Base-by-base conservation (phyloP, 2,329 filamentous ascomycete genomes). In the Sordariomycetes sp. region DNA sequence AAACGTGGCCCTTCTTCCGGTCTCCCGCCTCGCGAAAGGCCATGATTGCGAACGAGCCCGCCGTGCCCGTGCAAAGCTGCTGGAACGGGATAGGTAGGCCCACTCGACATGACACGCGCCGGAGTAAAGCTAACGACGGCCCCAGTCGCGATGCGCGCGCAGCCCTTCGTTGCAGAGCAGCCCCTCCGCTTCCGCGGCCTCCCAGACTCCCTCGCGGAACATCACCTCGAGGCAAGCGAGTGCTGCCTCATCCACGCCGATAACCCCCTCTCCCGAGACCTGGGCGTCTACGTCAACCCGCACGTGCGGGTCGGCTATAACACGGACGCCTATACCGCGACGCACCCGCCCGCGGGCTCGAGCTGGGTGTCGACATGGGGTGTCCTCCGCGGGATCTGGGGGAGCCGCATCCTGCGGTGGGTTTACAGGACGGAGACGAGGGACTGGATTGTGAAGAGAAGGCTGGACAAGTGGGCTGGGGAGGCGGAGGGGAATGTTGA, bases 241-340 rank as follows among this genome's bases (percentile, higher is more conserved):
- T 90, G 87, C 72, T 91, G 88, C 68, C 78, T 91, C 56, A 82
- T 89, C 57, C 86, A 89, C 65, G 80, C 81, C 2, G 86, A 89
- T 64, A 89, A 89, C 62, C 80, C 79, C 1, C 69, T 83, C 4
- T 76, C 76, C 5, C 65, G 65, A 58, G 67, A 68, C 6, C 62
- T 69, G 57, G 82, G 86, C 54, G 80, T 89, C 6, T 89, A 76
- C 66, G 65, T 89, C 45, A 90, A 90, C 65, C 84, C 86, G 1
- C 76, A 77, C 13, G 85, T 89, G 12, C 75, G 84, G 10, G 86
- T 89, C 5, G 84, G 77, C 2, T 89, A 89, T 65, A 81, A 74
- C 60, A 66, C 68, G 2, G 59, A 67, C 0, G 80, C 80, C 1
- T 85, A 84, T 64, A 66, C 72, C 12, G 67, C 69, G 17, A 76